A percentile compares a stretch with the other conserved stretches of the same genome.
phyloP scores from a whole-genome alignment of 257 asterid genomes.

The Osmanthus fragrans region DNA sequence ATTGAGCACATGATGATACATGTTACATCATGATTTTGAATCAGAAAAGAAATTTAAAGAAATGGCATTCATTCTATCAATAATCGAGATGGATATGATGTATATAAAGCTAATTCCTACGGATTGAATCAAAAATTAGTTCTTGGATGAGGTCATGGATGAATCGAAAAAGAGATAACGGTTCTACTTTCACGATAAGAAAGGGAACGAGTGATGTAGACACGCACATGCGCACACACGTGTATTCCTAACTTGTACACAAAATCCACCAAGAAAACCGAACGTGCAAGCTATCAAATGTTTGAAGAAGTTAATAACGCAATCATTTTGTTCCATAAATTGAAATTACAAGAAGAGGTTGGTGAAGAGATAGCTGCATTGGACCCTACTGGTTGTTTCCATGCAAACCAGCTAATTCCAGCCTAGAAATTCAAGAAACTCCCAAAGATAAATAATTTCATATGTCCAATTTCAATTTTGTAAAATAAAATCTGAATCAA shows the following conservation, averaged over 20 bases:
- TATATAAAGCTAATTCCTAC: too few species aligned
- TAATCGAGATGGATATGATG: too few species aligned
- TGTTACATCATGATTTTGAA: too few species aligned
- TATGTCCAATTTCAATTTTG: neutral
- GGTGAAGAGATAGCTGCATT: slow-evolving; percentile 40
- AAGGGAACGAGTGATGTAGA: neutral
- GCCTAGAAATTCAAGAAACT: slow-evolving; percentile 1
- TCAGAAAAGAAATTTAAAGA: too few species aligned
- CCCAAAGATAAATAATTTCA: neutral
- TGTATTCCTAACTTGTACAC: neutral
- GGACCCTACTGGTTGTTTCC: slow-evolving; percentile 42
- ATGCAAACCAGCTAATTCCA: slow-evolving; percentile 27
- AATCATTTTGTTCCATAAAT: slow-evolving; percentile 45
- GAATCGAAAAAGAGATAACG: too few species aligned
- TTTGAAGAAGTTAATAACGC: slow-evolving; percentile 10
- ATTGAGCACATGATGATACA: too few species aligned
- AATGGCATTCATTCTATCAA: too few species aligned
- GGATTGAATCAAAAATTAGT: too few species aligned
- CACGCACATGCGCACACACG: neutral
- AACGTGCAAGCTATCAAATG: neutral
- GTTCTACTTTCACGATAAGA: neutral
- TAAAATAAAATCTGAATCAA: neutral
- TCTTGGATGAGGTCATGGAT: too few species aligned
- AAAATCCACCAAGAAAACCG: neutral
- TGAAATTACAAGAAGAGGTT: slow-evolving; percentile 35